Percentiles rank a stretch among this genome's conserved stretches.
These are phyloP conservation scores for Hydrangea macrophylla DNA, from an alignment of 148 eudicot genomes.

Conservation along the genomic window DNA sequence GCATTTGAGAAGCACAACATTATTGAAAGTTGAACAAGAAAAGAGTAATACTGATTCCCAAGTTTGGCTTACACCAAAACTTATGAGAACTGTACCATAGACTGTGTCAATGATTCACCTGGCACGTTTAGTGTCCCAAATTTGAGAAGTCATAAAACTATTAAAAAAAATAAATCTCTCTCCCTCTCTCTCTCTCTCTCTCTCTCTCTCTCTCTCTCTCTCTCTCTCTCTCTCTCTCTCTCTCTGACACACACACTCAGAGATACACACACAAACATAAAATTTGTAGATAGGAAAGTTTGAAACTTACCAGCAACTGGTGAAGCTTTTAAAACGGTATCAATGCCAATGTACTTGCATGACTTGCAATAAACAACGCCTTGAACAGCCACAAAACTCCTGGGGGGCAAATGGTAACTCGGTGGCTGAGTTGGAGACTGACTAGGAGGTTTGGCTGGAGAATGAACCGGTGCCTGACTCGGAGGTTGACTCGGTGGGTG, in stretches of 20 bases:
- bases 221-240: too few species aligned
- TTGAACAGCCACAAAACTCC: slow-evolving; percentile 41
- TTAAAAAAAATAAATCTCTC: too few species aligned
- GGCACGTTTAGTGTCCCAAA: too few species aligned
- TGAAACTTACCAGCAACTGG: slow-evolving; percentile 41
- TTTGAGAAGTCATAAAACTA: too few species aligned
- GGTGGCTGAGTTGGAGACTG: slow-evolving; percentile 15
- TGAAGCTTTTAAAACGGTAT: slow-evolving; percentile 47
- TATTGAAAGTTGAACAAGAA: too few species aligned
- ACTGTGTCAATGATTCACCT: too few species aligned
- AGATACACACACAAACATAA: background rate
- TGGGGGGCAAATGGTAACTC: background rate
- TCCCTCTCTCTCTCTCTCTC: too few species aligned
- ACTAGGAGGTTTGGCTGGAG: slow-evolving; percentile 8
- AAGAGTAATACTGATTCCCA: too few species aligned
- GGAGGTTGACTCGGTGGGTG: slow-evolving; percentile 3
- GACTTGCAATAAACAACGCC: slow-evolving; percentile 68
- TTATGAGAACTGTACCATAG: too few species aligned
- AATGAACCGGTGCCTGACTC: slow-evolving; percentile 2
- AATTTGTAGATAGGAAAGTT: background rate
- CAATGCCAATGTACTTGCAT: slow-evolving; percentile 51
- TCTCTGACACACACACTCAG: background rate
- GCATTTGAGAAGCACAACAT: too few species aligned
- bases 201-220: background rate
- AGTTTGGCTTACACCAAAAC: too few species aligned